Base-by-base conservation (phyloP, 306 rosid species). In the Quercus robur region DNA sequence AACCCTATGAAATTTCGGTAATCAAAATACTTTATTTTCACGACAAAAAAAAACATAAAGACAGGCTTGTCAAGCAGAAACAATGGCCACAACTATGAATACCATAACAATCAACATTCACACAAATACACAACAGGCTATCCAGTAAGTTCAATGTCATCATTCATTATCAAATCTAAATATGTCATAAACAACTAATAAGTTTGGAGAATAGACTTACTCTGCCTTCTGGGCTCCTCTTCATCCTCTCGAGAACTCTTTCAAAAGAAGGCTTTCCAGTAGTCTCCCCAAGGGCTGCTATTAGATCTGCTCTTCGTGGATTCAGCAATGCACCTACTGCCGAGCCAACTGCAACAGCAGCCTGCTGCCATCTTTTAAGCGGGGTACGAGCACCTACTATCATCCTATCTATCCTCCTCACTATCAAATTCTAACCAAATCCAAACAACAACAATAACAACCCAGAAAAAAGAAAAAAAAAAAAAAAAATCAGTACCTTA, bases 281-380 rank as follows among this genome's bases (percentile, higher is more conserved):
- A 3, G 98, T 95, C 84, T 93, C 98, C 33, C 98, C 99, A 41
- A 93, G 94, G 78, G 99, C 98, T 6, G 99, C 99, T 58, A 93
- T 90, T 70, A 95, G 83, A 84, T 95, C 98, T 0, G 98, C 99
- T 86, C 99, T 89, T 52, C 98, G 92, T 0, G 99, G 98, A 85
- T 93, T 88, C 49, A 95, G 82, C 87, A 95, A 82, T 2, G 99
- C 97, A 0, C 99, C 99, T n/a, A 89, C 93, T 0, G 98, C 98
- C 0, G 98, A 95, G n/a, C 99, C 97, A 41, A 95, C 55, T 0
- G 92, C 98, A 78, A 93, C 96, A 19, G 99, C 94, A 4, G 92
- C 89, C 85, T 89, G 94, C 96, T 95, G 98, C 98, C 97, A 93
- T 44, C 85, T 33, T 23, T 88, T 95, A 57, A 95, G 90, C 80